Conservation (phyloP, 2,329 filamentous ascomycete species). For the Phoma sp. region DNA sequence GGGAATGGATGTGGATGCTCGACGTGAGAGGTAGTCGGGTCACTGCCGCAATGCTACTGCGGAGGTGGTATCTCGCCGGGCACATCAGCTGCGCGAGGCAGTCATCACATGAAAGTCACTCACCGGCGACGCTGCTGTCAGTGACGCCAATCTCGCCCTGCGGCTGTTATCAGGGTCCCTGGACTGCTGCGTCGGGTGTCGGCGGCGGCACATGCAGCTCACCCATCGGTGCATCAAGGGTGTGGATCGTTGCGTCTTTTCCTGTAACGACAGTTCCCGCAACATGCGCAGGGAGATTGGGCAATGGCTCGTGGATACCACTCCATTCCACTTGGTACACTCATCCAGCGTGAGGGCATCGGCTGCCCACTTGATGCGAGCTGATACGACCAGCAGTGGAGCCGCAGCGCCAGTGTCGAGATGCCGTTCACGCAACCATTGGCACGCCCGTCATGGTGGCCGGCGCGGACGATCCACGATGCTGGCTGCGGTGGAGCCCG, state of each 20-base stretch:
- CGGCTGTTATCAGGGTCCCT: conserved; percentile 17
- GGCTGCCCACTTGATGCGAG: conserved; percentile 19
- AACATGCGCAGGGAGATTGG: conserved; percentile 22
- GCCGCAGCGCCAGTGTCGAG: conserved; percentile 2
- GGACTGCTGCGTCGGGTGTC: conserved; percentile 15
- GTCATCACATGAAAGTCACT: conserved; percentile 18
- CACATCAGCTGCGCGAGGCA: conserved; percentile 12
- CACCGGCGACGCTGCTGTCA: background rate
- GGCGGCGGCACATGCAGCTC: conserved; percentile 22
- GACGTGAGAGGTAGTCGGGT: background rate
- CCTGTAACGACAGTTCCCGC: conserved; percentile 30
- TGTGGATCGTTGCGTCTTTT: conserved; percentile 31
- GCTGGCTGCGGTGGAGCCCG: conserved; percentile 20
- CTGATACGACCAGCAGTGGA: conserved; percentile 15
- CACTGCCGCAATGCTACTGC: background rate
- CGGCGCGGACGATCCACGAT: conserved; percentile 24
- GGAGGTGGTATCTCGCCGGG: background rate
- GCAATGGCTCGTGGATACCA: conserved; percentile 18
- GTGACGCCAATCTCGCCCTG: conserved; percentile 12
- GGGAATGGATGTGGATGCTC: conserved; percentile 5
- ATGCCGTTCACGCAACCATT: conserved; percentile 20
- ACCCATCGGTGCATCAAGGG: conserved; percentile 16
- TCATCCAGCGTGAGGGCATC: conserved; percentile 21
- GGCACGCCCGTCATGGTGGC: conserved; percentile 24
- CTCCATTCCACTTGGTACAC: conserved; percentile 18